phyloP scores from a whole-genome alignment of 352 stramenopile genomes.

The Globisporangium uncinulatum region DNA sequence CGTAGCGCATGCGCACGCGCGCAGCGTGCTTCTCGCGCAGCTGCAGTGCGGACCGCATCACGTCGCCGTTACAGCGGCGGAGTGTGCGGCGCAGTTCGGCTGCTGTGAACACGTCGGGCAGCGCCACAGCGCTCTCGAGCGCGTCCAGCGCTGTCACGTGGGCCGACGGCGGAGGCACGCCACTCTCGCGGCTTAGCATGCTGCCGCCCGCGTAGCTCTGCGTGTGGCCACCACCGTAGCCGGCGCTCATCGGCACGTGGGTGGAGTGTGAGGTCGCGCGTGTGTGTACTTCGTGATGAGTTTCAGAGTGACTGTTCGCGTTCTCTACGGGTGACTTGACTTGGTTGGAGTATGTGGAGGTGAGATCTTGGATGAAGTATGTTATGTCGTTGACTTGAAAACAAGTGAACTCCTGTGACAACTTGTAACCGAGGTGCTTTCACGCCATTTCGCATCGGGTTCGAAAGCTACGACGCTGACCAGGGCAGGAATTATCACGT shows the following conservation, averaged over 20 bases:
- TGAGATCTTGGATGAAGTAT: no score
- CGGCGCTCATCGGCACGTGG: conserved; percentile 11
- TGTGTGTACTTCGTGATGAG: no score
- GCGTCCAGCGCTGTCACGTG: conserved; percentile 55
- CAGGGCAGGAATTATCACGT: no score
- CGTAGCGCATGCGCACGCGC: conserved; percentile 35
- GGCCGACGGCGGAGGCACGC: conserved; percentile 20
- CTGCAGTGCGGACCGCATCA: conserved; percentile 66
- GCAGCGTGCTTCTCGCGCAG: conserved; percentile 63
- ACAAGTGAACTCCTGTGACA: no score
- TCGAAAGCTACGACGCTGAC: no score
- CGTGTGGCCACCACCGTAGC: conserved; percentile 10
- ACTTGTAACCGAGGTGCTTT: no score
- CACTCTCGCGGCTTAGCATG: conserved; percentile 13
- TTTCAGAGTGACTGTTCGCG: neutral
- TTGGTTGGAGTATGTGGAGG: no score
- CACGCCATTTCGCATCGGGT: no score
- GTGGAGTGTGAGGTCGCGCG: neutral
- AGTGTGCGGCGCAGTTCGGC: conserved; percentile 55
- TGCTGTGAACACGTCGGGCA: conserved; percentile 47
- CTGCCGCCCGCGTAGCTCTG: neutral
- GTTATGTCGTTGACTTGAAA: no score
- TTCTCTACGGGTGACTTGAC: no score
- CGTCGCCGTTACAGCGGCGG: conserved; percentile 52
- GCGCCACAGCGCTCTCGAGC: conserved; percentile 58